phyloP scores from a whole-genome alignment of 371 early-diverging fungal genomes.

The Mucor indicus region DNA sequence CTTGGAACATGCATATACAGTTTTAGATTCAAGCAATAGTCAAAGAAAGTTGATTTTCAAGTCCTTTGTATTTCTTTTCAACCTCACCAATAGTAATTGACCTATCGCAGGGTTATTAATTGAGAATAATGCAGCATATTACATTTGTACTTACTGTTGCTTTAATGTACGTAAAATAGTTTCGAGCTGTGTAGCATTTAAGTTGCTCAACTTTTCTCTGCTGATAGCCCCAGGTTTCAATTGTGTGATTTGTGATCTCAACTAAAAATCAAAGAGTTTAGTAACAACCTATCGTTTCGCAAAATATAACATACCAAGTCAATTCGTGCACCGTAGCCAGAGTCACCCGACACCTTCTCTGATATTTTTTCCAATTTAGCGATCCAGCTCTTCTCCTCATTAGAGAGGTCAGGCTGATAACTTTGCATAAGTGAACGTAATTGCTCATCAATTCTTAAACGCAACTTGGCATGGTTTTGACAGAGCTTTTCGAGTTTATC shows the following conservation, averaged over 20 bases:
- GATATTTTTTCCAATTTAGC: constrained; percentile 12
- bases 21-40: neutral
- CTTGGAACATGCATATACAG: too few relatives aligned
- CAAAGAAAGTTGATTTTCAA: too few relatives aligned
- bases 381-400: constrained; percentile 21
- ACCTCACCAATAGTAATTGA: too few relatives aligned
- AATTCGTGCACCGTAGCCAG: constrained; percentile 17
- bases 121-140: too few relatives aligned
- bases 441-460: constrained; percentile 20
- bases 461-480: constrained; percentile 12
- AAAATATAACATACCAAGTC: constrained; percentile 1
- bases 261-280: neutral
- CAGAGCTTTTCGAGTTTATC: constrained; percentile 10
- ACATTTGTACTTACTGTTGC: constrained; percentile 15
- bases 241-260: neutral
- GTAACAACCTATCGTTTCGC: too few relatives aligned
- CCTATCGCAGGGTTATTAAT: too few relatives aligned
- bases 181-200: constrained; percentile 2
- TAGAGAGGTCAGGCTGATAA: constrained; percentile 21
- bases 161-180: constrained; percentile 10
- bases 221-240: neutral
- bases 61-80: too few relatives aligned
- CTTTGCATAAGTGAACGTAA: constrained; percentile 13
- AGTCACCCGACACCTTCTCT: constrained; percentile 10
- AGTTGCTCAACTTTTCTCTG: neutral